Conservation (phyloP, 306 rosid species). For the Trifolium fragiferum region DNA sequence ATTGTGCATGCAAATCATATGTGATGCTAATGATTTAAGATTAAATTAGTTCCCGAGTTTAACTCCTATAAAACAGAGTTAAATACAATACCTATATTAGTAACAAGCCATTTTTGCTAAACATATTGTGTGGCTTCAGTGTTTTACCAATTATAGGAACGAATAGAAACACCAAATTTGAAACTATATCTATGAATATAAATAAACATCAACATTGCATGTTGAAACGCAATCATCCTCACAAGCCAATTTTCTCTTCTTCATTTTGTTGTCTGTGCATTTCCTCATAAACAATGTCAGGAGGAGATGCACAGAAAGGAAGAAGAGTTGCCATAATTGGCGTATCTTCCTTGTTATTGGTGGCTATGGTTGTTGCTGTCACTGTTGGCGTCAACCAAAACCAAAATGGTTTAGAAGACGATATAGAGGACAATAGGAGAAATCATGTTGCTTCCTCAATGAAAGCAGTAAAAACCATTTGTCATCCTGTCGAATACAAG, state of each 20-base stretch:
- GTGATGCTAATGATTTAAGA: background rate
- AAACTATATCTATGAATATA: background rate
- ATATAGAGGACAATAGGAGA: background rate
- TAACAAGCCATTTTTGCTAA: background rate
- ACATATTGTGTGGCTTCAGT: slow-evolving; percentile 9
- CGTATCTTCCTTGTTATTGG: slow-evolving; percentile 1
- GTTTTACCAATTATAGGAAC: background rate
- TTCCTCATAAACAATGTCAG: background rate
- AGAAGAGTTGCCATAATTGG: slow-evolving; percentile 2
- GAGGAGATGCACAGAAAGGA: slow-evolving; percentile 24
- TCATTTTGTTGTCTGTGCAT: background rate
- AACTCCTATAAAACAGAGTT: background rate
- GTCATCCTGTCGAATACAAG: slow-evolving; percentile 63
- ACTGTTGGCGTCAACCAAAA: background rate
- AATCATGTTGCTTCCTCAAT: background rate
- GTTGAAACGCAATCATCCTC: background rate
- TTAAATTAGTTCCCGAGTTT: background rate
- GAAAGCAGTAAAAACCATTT: slow-evolving; percentile 43
- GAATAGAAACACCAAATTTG: background rate
- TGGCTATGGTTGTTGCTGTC: slow-evolving; percentile 21
- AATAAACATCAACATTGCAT: background rate
- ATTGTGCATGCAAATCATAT: background rate
- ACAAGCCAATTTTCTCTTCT: background rate
- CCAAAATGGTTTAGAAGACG: background rate
- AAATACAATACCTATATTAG: background rate